Conservation (phyloP, 2,329 filamentous ascomycete genomes). For the Rosellinia necatrix region DNA sequence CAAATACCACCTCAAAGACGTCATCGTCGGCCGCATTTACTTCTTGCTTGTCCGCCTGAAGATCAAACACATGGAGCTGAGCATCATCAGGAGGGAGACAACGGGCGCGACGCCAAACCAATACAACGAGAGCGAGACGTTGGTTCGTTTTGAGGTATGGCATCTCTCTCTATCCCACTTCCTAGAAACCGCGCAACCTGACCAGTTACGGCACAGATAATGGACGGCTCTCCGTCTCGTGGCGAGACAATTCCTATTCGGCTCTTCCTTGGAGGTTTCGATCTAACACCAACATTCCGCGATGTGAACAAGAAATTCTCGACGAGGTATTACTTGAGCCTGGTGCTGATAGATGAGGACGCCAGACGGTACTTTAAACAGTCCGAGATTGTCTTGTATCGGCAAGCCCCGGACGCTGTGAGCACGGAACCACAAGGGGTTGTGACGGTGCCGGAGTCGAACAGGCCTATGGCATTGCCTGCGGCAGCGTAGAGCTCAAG, state of each 20-base stretch:
- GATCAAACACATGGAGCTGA: slow-evolving; percentile 99
- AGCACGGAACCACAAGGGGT: slow-evolving; percentile 53
- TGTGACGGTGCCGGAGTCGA: slow-evolving; percentile 46
- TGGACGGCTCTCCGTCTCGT: slow-evolving; percentile 98
- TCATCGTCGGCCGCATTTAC: slow-evolving; percentile 98
- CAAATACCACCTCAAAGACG: slow-evolving; percentile 98
- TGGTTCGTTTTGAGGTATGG: slow-evolving; percentile 91
- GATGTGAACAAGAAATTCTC: slow-evolving; percentile 99
- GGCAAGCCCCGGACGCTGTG: slow-evolving; percentile 70
- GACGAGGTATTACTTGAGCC: slow-evolving; percentile 93
- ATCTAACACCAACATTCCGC: slow-evolving; percentile 95
- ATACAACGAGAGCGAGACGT: slow-evolving; percentile 98
- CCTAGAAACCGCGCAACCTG: background rate
- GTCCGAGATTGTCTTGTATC: slow-evolving; percentile 95
- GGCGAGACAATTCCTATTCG: slow-evolving; percentile 95
- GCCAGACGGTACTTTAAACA: slow-evolving; percentile 98
- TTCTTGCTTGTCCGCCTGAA: slow-evolving; percentile 95
- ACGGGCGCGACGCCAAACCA: slow-evolving; percentile 97
- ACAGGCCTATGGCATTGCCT: slow-evolving; percentile 33
- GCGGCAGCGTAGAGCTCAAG: slow-evolving; percentile 30
- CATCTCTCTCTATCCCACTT: background rate
- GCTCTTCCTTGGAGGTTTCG: slow-evolving; percentile 95
- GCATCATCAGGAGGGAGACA: slow-evolving; percentile 95
- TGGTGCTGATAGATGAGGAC: slow-evolving; percentile 96
- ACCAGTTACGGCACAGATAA: slow-evolving; percentile 66